Evolutionary conservation across 768 basidiomycete species (phyloP).

Genomic region (Macrolepiota albuminosa): DNA sequence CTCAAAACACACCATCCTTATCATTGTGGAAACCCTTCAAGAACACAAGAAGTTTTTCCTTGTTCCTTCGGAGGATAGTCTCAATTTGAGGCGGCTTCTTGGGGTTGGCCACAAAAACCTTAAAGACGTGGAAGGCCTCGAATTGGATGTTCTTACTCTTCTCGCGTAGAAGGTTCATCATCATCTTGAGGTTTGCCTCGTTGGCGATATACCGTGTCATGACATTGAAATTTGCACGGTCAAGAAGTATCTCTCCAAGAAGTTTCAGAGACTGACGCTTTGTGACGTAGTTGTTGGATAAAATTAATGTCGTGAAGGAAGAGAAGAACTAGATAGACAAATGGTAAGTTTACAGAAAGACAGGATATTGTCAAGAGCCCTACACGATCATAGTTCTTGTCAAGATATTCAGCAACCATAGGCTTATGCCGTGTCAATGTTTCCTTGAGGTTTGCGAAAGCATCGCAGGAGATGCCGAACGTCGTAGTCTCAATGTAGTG

Average conservation of each 20-base stretch:
- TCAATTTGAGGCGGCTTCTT: conserved; percentile 98
- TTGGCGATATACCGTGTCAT: conserved; percentile 97
- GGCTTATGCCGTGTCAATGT: conserved; percentile 94
- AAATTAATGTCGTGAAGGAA: conserved; percentile 88
- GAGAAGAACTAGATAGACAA: conserved; percentile 74
- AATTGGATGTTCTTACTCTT: conserved; percentile 99
- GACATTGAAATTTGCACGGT: conserved; percentile 96
- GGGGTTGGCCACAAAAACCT: conserved; percentile 99
- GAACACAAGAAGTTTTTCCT: conserved; percentile 88
- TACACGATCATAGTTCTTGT: conserved; percentile 95
- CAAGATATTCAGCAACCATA: conserved; percentile 96
- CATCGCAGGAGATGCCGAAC: conserved; percentile 97
- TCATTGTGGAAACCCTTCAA: conserved; percentile 96
- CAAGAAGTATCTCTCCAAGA: conserved; percentile 94
- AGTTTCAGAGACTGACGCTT: conserved; percentile 98
- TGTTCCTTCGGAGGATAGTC: conserved; percentile 84
- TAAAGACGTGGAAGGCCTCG: conserved; percentile 99
- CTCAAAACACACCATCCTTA: conserved; percentile 72
- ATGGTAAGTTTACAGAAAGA: not conserved
- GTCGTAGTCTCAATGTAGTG: conserved; percentile 97
- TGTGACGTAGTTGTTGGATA: conserved; percentile 97
- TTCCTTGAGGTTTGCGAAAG: conserved; percentile 97
- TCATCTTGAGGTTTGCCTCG: conserved; percentile 97
- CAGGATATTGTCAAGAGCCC: conserved; percentile 20
- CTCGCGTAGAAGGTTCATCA: conserved; percentile 98